phyloP scores from a whole-genome alignment of 1,139 yeast genomes.

The Kurtzmaniella quercitrusa region DNA sequence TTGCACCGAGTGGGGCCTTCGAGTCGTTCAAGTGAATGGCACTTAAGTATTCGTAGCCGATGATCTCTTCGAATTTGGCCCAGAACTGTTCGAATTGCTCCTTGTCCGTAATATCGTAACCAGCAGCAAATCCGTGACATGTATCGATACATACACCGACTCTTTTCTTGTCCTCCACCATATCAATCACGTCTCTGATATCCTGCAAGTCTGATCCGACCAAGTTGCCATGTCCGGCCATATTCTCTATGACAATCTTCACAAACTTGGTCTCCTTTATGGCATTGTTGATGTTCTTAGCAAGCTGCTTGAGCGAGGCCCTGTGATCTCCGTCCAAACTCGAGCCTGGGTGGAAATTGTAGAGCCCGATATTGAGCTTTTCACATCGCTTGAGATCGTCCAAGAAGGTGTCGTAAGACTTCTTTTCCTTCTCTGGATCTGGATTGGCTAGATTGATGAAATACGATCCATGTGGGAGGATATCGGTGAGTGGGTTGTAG shows the following conservation, averaged over 20 bases:
- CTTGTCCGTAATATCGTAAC: slow-evolving; percentile 70
- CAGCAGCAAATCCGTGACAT: slow-evolving; percentile 95
- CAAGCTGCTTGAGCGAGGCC: slow-evolving; percentile 62
- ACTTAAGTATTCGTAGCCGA: slow-evolving; percentile 71
- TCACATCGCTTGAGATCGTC: slow-evolving; percentile 91
- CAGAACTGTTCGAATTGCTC: slow-evolving; percentile 62
- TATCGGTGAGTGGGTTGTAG: slow-evolving; percentile 70
- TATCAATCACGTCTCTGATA: slow-evolving; percentile 64
- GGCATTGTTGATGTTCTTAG: slow-evolving; percentile 75
- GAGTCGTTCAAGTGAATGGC: slow-evolving; percentile 92
- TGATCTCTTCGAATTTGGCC: slow-evolving; percentile 62
- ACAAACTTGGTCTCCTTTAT: slow-evolving; percentile 70
- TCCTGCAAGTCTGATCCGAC: slow-evolving; percentile 84
- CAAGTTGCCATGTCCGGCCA: slow-evolving; percentile 96
- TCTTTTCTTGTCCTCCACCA: slow-evolving; percentile 71
- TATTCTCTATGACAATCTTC: slow-evolving; percentile 86
- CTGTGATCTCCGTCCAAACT: slow-evolving; percentile 68
- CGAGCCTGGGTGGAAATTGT: slow-evolving; percentile 96
- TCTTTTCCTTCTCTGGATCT: slow-evolving; percentile 69
- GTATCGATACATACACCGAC: slow-evolving; percentile 95
- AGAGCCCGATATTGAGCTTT: slow-evolving; percentile 72
- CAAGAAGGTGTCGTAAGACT: slow-evolving; percentile 72
- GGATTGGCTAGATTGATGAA: slow-evolving; percentile 92
- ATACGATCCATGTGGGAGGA: slow-evolving; percentile 93
- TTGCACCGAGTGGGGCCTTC: slow-evolving; percentile 87